A percentile compares a stretch with the other conserved stretches of the same genome.
Conservation (phyloP, 306 rosid genomes). For the Pachyrhizus erosus region DNA sequence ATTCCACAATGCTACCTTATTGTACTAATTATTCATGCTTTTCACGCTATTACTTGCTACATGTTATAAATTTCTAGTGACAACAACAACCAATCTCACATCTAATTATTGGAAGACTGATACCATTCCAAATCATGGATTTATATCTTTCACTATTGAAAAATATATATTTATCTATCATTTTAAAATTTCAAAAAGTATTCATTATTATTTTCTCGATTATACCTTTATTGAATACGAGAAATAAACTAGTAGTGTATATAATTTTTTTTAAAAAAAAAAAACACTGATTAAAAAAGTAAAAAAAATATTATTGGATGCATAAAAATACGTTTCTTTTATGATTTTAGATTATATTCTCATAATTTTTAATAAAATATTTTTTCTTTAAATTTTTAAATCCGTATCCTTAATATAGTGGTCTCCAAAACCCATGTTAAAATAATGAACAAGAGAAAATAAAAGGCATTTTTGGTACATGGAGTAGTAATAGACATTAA, state of each 20-base stretch:
- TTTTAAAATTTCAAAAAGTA: background rate
- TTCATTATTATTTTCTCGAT: background rate
- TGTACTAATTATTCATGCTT: constrained; percentile 3
- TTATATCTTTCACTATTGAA: background rate
- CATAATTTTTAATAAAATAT: too few species aligned
- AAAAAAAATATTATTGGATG: too few species aligned
- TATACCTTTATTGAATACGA: background rate
- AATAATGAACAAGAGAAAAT: background rate
- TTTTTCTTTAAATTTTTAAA: too few species aligned
- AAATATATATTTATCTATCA: background rate
- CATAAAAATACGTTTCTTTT: too few species aligned
- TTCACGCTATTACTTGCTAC: background rate
- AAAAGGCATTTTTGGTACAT: too few species aligned
- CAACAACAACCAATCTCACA: constrained; percentile 51
- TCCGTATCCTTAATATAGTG: too few species aligned
- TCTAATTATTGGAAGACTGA: constrained; percentile 40
- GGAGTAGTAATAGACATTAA: too few species aligned
- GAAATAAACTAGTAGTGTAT: background rate
- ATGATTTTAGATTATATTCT: too few species aligned
- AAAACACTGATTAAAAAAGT: too few species aligned
- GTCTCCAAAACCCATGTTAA: too few species aligned
- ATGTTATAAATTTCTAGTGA: constrained; percentile 32
- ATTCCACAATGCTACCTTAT: constrained; percentile 34
- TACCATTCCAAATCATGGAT: constrained; percentile 35
- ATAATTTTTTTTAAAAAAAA: too few species aligned